phyloP scores from a whole-genome alignment of 2,329 filamentous ascomycete species.

The Ophiostoma populinum region DNA sequence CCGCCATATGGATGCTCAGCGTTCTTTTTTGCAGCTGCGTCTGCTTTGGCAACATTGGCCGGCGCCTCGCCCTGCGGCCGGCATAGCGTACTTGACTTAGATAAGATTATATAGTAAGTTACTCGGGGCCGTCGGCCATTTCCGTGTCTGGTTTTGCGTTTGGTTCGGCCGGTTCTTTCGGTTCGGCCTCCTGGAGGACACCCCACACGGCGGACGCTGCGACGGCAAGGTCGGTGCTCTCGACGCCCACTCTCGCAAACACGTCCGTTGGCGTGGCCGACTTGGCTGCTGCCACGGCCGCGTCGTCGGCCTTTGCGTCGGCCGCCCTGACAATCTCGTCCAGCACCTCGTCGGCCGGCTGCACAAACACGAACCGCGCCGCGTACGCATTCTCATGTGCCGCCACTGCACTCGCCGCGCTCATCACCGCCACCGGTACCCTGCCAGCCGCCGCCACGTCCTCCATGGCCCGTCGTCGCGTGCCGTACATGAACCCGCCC shows the following conservation, averaged over 20 bases:
- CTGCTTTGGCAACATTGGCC: conserved; percentile 90
- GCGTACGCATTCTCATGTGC: conserved; percentile 38
- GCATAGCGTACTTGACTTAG: too few relatives aligned
- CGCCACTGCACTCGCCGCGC: conserved; percentile 32
- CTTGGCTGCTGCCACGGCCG: conserved; percentile 28
- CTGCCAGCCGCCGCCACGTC: conserved; percentile 34
- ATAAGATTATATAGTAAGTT: too few relatives aligned
- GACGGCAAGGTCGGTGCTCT: conserved; percentile 28
- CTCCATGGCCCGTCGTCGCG: conserved; percentile 34
- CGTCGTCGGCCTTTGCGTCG: conserved; percentile 28
- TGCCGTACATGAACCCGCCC: conserved; percentile 35
- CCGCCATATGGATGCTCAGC: conserved; percentile 77
- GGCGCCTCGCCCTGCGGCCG: conserved; percentile 44
- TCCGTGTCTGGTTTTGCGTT: conserved; percentile 1
- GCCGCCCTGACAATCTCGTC: conserved; percentile 24
- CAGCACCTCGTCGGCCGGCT: conserved; percentile 23
- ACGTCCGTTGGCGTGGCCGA: too few relatives aligned
- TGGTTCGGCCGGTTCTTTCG: background rate
- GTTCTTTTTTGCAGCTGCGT: conserved; percentile 90
- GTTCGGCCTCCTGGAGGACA: background rate
- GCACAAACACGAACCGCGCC: conserved; percentile 37
- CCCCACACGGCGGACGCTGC: too few relatives aligned
- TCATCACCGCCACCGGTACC: conserved; percentile 39
- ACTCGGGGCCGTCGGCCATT: conserved; percentile 4
- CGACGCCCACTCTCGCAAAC: conserved; percentile 31